Evolutionary conservation across 1,139 yeast genomes (phyloP).

Genomic region (Meyerozyma elateridarum): DNA sequence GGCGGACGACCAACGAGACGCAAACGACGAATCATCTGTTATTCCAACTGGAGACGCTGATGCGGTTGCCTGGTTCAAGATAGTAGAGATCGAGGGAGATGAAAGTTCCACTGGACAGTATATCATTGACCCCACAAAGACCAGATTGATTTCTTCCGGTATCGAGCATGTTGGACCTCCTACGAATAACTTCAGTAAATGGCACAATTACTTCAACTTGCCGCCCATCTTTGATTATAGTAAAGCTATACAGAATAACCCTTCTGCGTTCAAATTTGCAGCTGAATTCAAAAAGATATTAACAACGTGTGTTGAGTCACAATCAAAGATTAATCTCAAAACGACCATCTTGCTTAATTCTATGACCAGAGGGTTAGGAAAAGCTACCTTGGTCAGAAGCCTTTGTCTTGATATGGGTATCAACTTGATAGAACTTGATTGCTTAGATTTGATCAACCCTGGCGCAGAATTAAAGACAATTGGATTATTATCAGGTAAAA

Average conservation of each 20-base stretch:
- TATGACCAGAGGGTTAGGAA: slow-evolving; percentile 74
- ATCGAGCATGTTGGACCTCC: slow-evolving; percentile 39
- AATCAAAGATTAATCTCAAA: slow-evolving; percentile 37
- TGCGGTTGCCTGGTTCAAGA: slow-evolving; percentile 80
- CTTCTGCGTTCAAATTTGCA: slow-evolving; percentile 44
- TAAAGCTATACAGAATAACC: slow-evolving; percentile 10
- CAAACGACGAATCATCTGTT: slow-evolving; percentile 26
- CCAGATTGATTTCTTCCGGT: slow-evolving; percentile 69
- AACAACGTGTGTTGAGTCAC: slow-evolving; percentile 30
- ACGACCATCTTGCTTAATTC: slow-evolving; percentile 69
- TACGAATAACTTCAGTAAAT: slow-evolving; percentile 29
- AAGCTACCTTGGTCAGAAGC: slow-evolving; percentile 56
- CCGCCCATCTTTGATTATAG: slow-evolving; percentile 38
- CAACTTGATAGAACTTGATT: slow-evolving; percentile 67
- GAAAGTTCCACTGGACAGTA: slow-evolving; percentile 39
- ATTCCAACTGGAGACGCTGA: slow-evolving; percentile 65
- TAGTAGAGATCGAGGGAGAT: slow-evolving; percentile 36
- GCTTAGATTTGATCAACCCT: slow-evolving; percentile 54
- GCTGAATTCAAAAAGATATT: slow-evolving; percentile 48
- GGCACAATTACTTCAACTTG: slow-evolving; percentile 39
- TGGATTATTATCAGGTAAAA: slow-evolving; percentile 70
- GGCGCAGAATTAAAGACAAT: slow-evolving; percentile 78
- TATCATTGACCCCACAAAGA: slow-evolving; percentile 58
- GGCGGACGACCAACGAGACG: slow-evolving; percentile 21
- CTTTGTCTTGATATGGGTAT: slow-evolving; percentile 59